Conservation (phyloP, 257 asterid species). For the Solanum microdontum region DNA sequence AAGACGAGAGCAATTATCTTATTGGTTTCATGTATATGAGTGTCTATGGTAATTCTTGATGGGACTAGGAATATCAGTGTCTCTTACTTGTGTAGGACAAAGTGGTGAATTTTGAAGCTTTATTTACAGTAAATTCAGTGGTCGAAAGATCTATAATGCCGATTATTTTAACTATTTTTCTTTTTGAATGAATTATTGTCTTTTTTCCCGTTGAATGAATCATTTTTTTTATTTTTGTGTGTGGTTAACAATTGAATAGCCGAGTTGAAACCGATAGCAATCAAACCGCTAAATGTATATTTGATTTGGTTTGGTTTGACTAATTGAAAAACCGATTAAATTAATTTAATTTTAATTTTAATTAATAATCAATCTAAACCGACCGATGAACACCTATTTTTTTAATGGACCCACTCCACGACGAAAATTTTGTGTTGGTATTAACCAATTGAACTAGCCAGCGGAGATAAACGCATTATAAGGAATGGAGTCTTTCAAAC, state of each 20-base stretch:
- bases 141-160: neutral
- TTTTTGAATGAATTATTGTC: neutral
- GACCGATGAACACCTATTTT: too few relatives aligned
- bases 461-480: neutral
- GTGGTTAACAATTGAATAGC: neutral
- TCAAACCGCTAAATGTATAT: neutral
- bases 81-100: neutral
- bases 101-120: neutral
- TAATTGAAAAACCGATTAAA: too few relatives aligned
- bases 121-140: too few relatives aligned
- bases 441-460: neutral
- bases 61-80: neutral
- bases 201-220: neutral
- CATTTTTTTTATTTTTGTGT: neutral
- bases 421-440: neutral
- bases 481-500: conserved; percentile 16
- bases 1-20: too few relatives aligned
- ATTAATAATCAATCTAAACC: neutral
- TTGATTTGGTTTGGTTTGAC: neutral
- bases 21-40: too few relatives aligned
- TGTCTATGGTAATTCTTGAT: neutral
- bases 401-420: neutral
- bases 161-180: neutral
- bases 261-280: neutral
- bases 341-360: too few relatives aligned